Evolutionary conservation across 2,329 filamentous ascomycete genomes (phyloP).

Genomic region (Nemania sp.): DNA sequence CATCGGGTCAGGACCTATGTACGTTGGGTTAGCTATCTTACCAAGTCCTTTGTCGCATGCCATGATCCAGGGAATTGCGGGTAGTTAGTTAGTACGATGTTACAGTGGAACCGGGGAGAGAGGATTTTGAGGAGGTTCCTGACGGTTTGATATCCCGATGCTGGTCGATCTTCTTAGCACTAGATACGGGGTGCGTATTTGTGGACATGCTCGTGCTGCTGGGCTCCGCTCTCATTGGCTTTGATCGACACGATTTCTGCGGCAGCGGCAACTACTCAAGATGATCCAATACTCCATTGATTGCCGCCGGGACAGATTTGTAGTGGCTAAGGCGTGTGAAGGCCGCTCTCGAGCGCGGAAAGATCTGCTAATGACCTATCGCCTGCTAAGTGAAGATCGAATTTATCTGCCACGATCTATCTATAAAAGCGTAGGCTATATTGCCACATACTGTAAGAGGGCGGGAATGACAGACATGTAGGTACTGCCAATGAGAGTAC

Average conservation of each 20-base stretch:
- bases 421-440: not conserved
- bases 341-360: not conserved
- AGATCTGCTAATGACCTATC: constrained; percentile 4
- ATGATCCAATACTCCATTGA: not conserved
- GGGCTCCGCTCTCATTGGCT: not conserved
- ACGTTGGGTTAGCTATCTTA: constrained; percentile 43
- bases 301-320: not conserved
- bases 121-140: constrained; percentile 28
- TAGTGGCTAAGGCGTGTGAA: not conserved
- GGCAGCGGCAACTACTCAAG: not conserved
- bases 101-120: constrained; percentile 31
- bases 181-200: constrained; percentile 5
- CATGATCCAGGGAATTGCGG: constrained; percentile 44
- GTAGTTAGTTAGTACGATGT: constrained; percentile 41
- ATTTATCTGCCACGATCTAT: not conserved
- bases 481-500: no score
- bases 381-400: not conserved
- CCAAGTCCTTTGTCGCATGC: constrained; percentile 28
- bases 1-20: constrained; percentile 32
- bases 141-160: constrained; percentile 1
- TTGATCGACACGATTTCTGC: not conserved
- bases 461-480: no score
- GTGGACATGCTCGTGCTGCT: not conserved
- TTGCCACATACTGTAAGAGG: no score
- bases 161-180: constrained; percentile 20